phyloP scores from a whole-genome alignment of 345 rosid genomes.

The Brassica incana region DNA sequence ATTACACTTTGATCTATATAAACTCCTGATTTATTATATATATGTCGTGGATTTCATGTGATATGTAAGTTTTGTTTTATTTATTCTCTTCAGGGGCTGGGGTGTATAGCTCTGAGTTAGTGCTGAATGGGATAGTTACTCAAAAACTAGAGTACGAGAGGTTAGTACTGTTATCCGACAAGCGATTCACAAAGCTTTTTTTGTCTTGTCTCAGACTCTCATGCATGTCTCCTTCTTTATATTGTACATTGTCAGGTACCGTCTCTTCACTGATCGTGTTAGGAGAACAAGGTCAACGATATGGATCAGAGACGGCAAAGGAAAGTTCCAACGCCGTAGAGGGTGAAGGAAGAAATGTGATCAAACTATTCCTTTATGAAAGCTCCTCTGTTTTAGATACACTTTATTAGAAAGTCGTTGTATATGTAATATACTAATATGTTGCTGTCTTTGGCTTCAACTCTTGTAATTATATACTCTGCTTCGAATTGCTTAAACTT shows the following conservation, averaged over 20 bases:
- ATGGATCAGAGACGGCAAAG: constrained; percentile 64
- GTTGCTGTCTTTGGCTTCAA: constrained; percentile 16
- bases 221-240: background rate
- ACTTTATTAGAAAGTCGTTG: constrained; percentile 17
- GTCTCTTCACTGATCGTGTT: constrained; percentile 62
- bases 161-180: constrained; percentile 44
- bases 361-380: background rate
- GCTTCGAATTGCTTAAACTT: background rate
- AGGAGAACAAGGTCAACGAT: constrained; percentile 69
- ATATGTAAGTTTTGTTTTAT: background rate
- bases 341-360: constrained; percentile 16
- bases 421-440: constrained; percentile 14
- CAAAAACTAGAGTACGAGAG: constrained; percentile 87
- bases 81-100: constrained; percentile 52
- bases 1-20: background rate
- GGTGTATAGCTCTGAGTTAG: constrained; percentile 81
- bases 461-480: constrained; percentile 7
- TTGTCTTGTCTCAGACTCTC: constrained; percentile 15
- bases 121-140: constrained; percentile 82
- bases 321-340: constrained; percentile 43
- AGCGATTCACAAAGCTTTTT: background rate
- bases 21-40: background rate
- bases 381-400: constrained; percentile 25
- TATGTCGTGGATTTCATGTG: background rate
- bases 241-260: constrained; percentile 54